Conservation (phyloP, 345 rosid genomes). For the Psidium guajava region DNA sequence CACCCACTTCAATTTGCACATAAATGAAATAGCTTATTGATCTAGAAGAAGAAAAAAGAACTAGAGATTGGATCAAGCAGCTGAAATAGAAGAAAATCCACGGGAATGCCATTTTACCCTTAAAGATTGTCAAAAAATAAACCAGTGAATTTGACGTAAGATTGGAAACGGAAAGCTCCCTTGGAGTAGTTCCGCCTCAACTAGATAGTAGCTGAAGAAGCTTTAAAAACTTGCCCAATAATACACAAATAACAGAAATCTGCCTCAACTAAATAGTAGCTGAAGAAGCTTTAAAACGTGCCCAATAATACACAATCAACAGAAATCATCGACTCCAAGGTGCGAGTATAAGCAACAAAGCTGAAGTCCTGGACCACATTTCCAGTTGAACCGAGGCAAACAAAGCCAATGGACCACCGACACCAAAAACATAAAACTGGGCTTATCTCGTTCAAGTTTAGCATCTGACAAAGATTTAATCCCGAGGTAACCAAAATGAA, state of each 20-base stretch:
- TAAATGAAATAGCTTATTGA: background rate
- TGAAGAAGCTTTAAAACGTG: background rate
- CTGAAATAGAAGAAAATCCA: background rate
- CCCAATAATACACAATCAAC: background rate
- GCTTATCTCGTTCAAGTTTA: background rate
- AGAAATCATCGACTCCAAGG: background rate
- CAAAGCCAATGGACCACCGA: background rate
- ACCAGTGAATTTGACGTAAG: background rate
- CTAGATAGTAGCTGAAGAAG: background rate
- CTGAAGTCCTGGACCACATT: background rate
- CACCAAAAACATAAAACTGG: background rate
- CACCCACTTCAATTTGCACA: background rate
- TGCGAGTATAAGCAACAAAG: background rate
- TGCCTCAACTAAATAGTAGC: background rate
- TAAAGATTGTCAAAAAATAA: background rate
- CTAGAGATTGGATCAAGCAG: background rate
- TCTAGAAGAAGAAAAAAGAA: background rate
- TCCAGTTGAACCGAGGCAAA: background rate
- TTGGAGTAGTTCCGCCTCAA: background rate
- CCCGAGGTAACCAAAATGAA: background rate
- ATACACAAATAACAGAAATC: background rate
- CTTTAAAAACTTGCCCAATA: background rate
- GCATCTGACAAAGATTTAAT: background rate
- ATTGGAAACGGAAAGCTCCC: background rate
- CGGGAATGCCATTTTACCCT: background rate